Percentiles rank a stretch among this genome's conserved stretches.
Evolutionary conservation across 495 filamentous ascomycete species (phyloP).

Genomic region (Rhypophila decipiens): DNA sequence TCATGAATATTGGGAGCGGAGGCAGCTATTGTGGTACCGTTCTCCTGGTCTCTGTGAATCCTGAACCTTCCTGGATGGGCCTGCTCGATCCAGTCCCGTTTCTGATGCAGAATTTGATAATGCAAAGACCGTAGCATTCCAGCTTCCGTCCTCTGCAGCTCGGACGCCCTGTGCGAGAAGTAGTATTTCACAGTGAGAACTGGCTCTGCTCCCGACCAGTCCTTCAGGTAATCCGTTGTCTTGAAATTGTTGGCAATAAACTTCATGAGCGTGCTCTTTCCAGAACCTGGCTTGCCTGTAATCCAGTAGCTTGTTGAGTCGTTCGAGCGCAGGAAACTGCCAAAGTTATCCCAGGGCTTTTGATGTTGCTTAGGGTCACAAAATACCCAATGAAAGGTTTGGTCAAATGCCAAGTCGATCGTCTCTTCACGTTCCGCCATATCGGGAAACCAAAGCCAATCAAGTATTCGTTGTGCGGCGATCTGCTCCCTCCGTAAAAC

Average conservation of each 20-base stretch:
- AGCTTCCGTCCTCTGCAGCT: conserved; percentile 1
- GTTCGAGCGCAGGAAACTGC: not conserved
- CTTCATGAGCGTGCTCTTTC: conserved; percentile 6
- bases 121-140: conserved; percentile 3
- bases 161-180: conserved; percentile 5
- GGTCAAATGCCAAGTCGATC: not conserved
- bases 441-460: not conserved
- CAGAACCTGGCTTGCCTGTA: conserved; percentile 3
- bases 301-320: conserved; percentile 1
- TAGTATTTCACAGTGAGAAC: not conserved
- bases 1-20: not conserved
- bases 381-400: not conserved
- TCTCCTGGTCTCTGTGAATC: too few relatives aligned
- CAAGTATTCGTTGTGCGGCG: not conserved
- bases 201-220: not conserved
- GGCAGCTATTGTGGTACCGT: too few relatives aligned
- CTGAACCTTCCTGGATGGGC: not conserved
- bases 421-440: not conserved
- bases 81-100: not conserved
- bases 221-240: not conserved
- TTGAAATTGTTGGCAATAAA: not conserved
- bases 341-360: conserved; percentile 5
- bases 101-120: not conserved
- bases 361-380: not conserved
- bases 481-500: not conserved